These are phyloP conservation scores for Pestalotiopsis sp. DNA, from an alignment of 2,329 filamentous ascomycete species.

Conservation along the genomic window DNA sequence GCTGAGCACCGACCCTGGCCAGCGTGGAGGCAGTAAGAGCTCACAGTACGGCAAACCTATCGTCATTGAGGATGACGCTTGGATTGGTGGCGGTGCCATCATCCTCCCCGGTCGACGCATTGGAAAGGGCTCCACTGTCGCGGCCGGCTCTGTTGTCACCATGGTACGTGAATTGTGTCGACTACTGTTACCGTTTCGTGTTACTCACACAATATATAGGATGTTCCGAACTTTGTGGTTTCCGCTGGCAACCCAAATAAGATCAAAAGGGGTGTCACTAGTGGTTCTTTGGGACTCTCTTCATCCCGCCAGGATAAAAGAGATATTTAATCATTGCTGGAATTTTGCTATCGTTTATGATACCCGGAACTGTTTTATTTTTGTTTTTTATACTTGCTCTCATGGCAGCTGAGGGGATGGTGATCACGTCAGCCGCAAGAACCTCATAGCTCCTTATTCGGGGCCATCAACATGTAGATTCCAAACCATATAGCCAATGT, in stretches of 20 bases:
- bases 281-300: conserved; percentile 11
- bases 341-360: conserved; percentile 17
- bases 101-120: conserved; percentile 81
- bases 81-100: conserved; percentile 76
- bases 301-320: conserved; percentile 1
- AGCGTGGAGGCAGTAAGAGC: conserved; percentile 73
- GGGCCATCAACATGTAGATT: background rate
- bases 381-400: background rate
- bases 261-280: conserved; percentile 46
- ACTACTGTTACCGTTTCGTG: background rate
- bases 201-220: conserved; percentile 33
- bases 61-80: conserved; percentile 82
- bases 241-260: conserved; percentile 72
- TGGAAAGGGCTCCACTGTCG: conserved; percentile 77
- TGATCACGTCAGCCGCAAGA: background rate
- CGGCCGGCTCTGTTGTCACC: conserved; percentile 83
- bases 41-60: conserved; percentile 72
- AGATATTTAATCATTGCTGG: conserved; percentile 4
- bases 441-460: background rate
- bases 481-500: background rate
- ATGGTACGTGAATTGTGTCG: conserved; percentile 10
- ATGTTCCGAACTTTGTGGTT: conserved; percentile 70
- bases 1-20: conserved; percentile 72
- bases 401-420: background rate
- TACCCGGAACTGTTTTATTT: conserved; percentile 17